Percentiles rank a stretch among this genome's conserved stretches.
These are phyloP conservation scores for Thalassiosira mediterranea DNA, from an alignment of 352 stramenopile species.

Conservation along the genomic window DNA sequence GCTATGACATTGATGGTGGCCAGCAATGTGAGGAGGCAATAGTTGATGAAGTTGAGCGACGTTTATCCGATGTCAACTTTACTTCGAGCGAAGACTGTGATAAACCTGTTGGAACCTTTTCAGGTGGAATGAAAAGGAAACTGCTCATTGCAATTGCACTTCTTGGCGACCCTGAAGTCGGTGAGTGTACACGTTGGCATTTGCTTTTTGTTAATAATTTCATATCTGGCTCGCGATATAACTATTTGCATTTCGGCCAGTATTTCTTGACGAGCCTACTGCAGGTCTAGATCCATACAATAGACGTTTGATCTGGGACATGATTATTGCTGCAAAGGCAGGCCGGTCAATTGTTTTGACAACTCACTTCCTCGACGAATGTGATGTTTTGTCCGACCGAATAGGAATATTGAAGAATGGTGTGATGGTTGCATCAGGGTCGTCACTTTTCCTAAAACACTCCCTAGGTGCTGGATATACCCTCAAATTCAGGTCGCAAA, in stretches of 20 bases:
- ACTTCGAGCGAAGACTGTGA: slow-evolving; percentile 41
- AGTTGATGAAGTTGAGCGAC: slow-evolving; percentile 35
- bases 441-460: slow-evolving; percentile 85
- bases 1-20: slow-evolving; percentile 24
- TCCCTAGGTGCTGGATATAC: slow-evolving; percentile 90
- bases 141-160: slow-evolving; percentile 88
- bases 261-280: too few relatives aligned
- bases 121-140: slow-evolving; percentile 89
- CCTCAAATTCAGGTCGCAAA: slow-evolving; percentile 30
- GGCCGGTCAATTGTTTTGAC: slow-evolving; percentile 76
- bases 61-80: slow-evolving; percentile 38
- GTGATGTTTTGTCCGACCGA: slow-evolving; percentile 73
- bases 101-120: slow-evolving; percentile 39
- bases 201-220: too few relatives aligned
- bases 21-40: slow-evolving; percentile 29
- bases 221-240: too few relatives aligned
- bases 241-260: too few relatives aligned
- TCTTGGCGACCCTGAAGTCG: slow-evolving; percentile 83
- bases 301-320: slow-evolving; percentile 77
- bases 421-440: slow-evolving; percentile 53
- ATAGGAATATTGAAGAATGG: slow-evolving; percentile 73
- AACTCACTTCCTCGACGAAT: slow-evolving; percentile 83
- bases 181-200: too few relatives aligned
- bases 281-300: slow-evolving; percentile 85
- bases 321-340: slow-evolving; percentile 70